These are phyloP conservation scores for Aspergillus mulundensis DNA, from an alignment of 495 filamentous ascomycete genomes.

Conservation along the genomic window DNA sequence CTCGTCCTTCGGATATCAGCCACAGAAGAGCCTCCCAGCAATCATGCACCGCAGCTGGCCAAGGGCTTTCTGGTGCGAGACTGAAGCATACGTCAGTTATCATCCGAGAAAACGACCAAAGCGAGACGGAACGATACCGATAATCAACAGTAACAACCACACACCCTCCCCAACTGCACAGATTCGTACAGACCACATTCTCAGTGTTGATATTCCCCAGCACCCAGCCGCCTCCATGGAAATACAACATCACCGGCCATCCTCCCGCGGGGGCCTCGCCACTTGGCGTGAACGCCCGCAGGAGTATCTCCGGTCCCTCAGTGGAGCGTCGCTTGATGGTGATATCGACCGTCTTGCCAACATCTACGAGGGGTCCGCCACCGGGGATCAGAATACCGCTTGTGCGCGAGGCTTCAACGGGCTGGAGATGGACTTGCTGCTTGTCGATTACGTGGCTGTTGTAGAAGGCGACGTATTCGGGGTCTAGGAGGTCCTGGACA, in stretches of 20 bases:
- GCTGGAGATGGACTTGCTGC: constrained; percentile 50
- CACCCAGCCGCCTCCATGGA: constrained; percentile 59
- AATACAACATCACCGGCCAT: constrained; percentile 55
- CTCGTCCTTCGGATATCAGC: constrained; percentile 40
- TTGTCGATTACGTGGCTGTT: constrained; percentile 49
- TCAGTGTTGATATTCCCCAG: constrained; percentile 56
- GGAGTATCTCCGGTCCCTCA: constrained; percentile 40
- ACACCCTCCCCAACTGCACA: constrained; percentile 46
- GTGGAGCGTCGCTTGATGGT: constrained; percentile 42
- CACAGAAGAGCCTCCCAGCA: constrained; percentile 56
- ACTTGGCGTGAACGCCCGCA: constrained; percentile 48
- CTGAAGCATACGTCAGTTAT: constrained; percentile 26
- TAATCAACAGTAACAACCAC: constrained; percentile 56
- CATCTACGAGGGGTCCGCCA: constrained; percentile 45
- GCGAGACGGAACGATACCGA: constrained; percentile 28
- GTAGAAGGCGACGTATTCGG: constrained; percentile 53
- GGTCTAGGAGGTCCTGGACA: constrained; percentile 42
- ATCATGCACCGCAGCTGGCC: constrained; percentile 54
- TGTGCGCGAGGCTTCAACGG: constrained; percentile 48
- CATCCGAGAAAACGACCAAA: background rate
- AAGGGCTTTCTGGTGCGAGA: constrained; percentile 54
- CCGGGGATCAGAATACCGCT: constrained; percentile 52
- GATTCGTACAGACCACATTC: constrained; percentile 53
- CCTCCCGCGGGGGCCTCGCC: constrained; percentile 39
- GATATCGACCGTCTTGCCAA: constrained; percentile 48